Percentiles rank a stretch among this genome's conserved stretches.
Evolutionary conservation across 75 land plant genomes (phyloP).

Genomic region (Pinus tabuliformis): DNA sequence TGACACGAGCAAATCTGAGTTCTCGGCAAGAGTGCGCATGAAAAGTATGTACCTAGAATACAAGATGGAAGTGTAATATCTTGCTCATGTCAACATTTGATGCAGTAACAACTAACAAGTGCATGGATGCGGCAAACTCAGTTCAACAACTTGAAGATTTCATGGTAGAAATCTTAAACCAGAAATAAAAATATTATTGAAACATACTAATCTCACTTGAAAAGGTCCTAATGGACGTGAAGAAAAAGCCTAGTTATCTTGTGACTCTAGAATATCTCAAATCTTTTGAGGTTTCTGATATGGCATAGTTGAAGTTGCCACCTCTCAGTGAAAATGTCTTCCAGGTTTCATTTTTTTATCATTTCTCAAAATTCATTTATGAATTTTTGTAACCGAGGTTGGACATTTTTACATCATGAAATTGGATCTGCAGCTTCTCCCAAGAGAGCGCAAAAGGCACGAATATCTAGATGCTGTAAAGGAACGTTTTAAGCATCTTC

Average conservation of each 20-base stretch:
- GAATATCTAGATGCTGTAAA: slow-evolving; percentile 79
- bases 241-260: not conserved
- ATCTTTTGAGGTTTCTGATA: not conserved
- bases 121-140: not conserved
- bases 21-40: not conserved
- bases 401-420: not conserved
- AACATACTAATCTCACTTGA: too few relatives aligned
- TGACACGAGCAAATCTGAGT: not conserved
- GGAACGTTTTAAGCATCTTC: slow-evolving; percentile 84
- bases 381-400: not conserved
- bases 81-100: not conserved
- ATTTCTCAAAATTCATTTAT: not conserved
- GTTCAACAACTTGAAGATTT: not conserved
- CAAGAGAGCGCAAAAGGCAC: slow-evolving; percentile 87
- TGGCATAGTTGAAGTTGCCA: not conserved
- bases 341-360: not conserved
- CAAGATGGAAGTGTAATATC: not conserved
- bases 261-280: not conserved
- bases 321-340: not conserved
- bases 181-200: too few relatives aligned
- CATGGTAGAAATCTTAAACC: too few relatives aligned
- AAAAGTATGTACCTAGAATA: not conserved
- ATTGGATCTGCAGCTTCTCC: slow-evolving; percentile 64
- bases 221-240: not conserved
- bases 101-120: not conserved